Conservation (phyloP, 2,329 filamentous ascomycete species). For the Colletotrichum cordylinicola region DNA sequence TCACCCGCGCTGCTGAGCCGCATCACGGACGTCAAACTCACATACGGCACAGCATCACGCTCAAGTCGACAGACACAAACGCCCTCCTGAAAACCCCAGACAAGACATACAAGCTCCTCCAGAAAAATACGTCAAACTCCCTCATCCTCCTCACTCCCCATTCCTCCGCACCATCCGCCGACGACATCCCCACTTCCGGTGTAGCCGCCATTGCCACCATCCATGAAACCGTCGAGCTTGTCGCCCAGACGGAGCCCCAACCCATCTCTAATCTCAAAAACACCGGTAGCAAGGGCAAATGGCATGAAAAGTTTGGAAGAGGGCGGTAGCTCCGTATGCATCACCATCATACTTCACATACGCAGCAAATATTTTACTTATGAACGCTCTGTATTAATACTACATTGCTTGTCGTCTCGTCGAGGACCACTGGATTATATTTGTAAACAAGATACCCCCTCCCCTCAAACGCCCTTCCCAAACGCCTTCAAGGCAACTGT, state of each 20-base stretch:
- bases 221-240: conserved; percentile 68
- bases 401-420: not conserved
- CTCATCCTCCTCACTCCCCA: conserved; percentile 58
- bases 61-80: conserved; percentile 52
- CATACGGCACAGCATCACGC: conserved; percentile 43
- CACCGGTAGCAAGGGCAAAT: conserved; percentile 53
- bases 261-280: conserved; percentile 30
- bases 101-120: conserved; percentile 63
- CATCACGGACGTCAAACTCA: not conserved
- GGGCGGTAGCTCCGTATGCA: conserved; percentile 37
- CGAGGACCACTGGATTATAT: not conserved
- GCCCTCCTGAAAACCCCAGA: conserved; percentile 58
- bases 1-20: not conserved
- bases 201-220: conserved; percentile 60
- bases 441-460: not conserved
- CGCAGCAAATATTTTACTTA: not conserved
- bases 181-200: conserved; percentile 29
- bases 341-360: not conserved
- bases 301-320: conserved; percentile 65
- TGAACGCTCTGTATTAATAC: not conserved
- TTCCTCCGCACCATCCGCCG: conserved; percentile 12
- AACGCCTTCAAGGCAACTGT: not conserved
- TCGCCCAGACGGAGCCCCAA: conserved; percentile 40
- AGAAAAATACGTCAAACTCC: conserved; percentile 73
- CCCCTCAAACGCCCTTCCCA: not conserved